These are phyloP conservation scores for Paratinospora sagittata DNA, from an alignment of 164 flowering plant genomes.

Conservation along the genomic window DNA sequence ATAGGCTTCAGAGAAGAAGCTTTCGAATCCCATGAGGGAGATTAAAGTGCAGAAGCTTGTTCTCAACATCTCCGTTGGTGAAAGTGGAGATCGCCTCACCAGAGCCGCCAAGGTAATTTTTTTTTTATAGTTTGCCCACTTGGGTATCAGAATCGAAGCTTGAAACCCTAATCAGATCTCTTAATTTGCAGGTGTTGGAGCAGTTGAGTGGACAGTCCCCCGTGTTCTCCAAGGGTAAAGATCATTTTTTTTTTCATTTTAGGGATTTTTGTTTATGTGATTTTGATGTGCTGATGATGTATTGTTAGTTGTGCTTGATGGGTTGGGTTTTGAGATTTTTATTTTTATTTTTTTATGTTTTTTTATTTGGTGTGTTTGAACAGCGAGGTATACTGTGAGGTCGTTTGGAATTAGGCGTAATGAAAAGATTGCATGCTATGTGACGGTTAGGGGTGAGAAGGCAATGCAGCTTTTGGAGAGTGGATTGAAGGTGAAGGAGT, in stretches of 20 bases:
- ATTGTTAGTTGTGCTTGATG: not conserved
- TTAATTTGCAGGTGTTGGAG: constrained; percentile 37
- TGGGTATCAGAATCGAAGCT: not conserved
- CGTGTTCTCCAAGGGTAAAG: constrained; percentile 52
- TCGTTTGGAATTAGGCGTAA: constrained; percentile 45
- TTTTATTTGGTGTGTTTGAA: not conserved
- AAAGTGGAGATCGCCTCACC: constrained; percentile 18
- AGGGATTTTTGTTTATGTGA: not conserved
- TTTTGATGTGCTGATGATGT: not conserved
- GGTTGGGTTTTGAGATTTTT: not conserved
- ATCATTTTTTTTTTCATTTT: not conserved
- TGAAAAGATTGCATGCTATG: constrained; percentile 44
- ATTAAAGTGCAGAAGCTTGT: constrained; percentile 20
- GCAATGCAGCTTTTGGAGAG: constrained; percentile 48
- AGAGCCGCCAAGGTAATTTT: constrained; percentile 7
- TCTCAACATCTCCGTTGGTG: constrained; percentile 23
- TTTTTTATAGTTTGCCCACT: not conserved
- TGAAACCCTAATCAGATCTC: not conserved
- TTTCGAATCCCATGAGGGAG: constrained; percentile 15
- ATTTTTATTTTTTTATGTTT: too few relatives aligned
- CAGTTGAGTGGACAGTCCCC: constrained; percentile 53
- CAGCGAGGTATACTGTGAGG: constrained; percentile 45
- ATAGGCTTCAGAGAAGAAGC: constrained; percentile 13
- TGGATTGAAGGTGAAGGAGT: constrained; percentile 54
- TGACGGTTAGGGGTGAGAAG: constrained; percentile 32